Evolutionary conservation across 2,329 filamentous ascomycete genomes (phyloP), one percentile per base, ranked within the genome.

Genomic region (Cephalotrichum gorgonifer): DNA sequence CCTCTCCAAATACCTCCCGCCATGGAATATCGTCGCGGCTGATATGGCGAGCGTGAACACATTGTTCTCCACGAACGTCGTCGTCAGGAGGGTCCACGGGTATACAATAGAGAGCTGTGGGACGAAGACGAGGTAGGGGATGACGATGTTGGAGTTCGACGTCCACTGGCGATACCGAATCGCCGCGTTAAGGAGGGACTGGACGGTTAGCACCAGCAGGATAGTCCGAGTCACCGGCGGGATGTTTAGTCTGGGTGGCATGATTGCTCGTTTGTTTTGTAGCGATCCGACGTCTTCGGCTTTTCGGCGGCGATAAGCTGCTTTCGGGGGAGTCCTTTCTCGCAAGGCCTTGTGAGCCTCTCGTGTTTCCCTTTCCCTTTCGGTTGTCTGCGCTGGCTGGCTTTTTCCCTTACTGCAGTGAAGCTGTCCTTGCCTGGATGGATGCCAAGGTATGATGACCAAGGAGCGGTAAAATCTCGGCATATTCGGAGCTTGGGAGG

Each of bases 1-100:
- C 60, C 93, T 78, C 75, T 98, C 93, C 22, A 98, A 79, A 65
- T 98, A 98, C 58, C 89, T 82, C 9, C 93, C 93, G 49, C 91
- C 91, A 70, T 95, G 88, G 66, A 90, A 95, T 48, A 97, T 69
- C 1, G 90, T 90, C 41, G 83, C 71, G 26, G 76, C 83, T 44
- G 88, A 88, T 50, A 95, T 80, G 25, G 79, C 69, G 41, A 96
- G 74, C 11, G 88, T 95, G 60, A 95, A 86, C 58, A 97, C 74
- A 64, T 97, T 97, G 66, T 88, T 86, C 71, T 98, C 93, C 44
- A 96, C 88, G 50, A 96, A 76, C 0, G 89, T 87, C 2, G 89
- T 85, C 3, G 87, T 86, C 50, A 94, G 59, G 55, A 95, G 85
- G 1, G 89, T 94, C 93, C 93, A 98, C 1, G 93, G 93, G 62